Percentiles rank a stretch among this genome's conserved stretches.
These are phyloP conservation scores for Saccharomycopsis guyanensis DNA, from an alignment of 805 yeast species.

Conservation along the genomic window DNA sequence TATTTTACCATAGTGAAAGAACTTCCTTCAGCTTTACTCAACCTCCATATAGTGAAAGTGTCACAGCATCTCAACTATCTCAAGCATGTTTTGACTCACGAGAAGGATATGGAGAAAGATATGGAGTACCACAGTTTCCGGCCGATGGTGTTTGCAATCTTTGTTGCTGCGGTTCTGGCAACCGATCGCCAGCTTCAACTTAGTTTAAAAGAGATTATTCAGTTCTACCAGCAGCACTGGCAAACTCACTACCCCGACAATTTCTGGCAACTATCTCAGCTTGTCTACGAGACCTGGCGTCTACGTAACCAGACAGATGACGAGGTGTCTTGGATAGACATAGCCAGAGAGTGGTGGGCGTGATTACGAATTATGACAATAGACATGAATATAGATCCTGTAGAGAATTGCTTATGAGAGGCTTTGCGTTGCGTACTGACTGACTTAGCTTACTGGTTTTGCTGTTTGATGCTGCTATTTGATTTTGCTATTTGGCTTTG, in stretches of 20 bases:
- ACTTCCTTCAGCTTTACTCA: conserved; percentile 29
- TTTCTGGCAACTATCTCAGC: conserved; percentile 38
- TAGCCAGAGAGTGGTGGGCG: conserved; percentile 21
- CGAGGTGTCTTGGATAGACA: conserved; percentile 34
- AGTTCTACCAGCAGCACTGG: conserved; percentile 25
- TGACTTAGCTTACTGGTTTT: too few species aligned
- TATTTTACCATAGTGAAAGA: conserved; percentile 33
- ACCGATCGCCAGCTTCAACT: conserved; percentile 22
- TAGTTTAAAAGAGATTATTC: conserved; percentile 20
- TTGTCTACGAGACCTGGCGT: conserved; percentile 35
- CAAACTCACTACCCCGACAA: conserved; percentile 22
- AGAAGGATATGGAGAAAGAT: conserved; percentile 24
- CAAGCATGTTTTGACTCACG: conserved; percentile 28
- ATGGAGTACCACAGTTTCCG: conserved; percentile 5
- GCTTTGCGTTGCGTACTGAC: too few species aligned
- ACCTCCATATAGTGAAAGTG: conserved; percentile 32
- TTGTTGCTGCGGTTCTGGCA: conserved; percentile 28
- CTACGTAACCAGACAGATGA: conserved; percentile 26
- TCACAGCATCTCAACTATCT: conserved; percentile 35
- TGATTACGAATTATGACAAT: background rate
- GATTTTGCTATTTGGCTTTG: too few species aligned
- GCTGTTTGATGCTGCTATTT: too few species aligned
- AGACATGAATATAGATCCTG: too few species aligned
- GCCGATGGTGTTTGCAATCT: conserved; percentile 32
- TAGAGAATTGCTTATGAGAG: too few species aligned